Percentiles rank a stretch among this genome's conserved stretches.
These are phyloP conservation scores for Aureobasidium leucospermi DNA, from an alignment of 2,329 filamentous ascomycete species.

Conservation along the genomic window DNA sequence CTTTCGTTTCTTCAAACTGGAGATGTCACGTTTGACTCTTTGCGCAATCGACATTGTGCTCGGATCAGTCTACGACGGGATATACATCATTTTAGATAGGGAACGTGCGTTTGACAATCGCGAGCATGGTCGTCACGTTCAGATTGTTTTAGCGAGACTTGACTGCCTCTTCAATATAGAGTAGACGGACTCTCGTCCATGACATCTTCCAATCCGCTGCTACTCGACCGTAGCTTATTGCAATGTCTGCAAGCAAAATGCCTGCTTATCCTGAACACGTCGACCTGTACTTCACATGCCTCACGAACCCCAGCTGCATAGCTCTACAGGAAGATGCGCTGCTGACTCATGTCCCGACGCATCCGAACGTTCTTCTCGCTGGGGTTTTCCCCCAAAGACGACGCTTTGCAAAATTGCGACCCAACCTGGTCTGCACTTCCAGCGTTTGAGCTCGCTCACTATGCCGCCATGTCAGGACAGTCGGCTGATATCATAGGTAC, in stretches of 20 bases:
- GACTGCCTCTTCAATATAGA: not conserved
- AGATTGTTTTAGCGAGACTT: not conserved
- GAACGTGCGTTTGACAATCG: conserved; percentile 1
- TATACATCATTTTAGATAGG: conserved; percentile 8
- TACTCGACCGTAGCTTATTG: not conserved
- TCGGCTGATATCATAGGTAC: not conserved
- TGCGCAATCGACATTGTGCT: conserved; percentile 3
- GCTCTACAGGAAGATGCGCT: not conserved
- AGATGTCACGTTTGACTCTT: conserved; percentile 10
- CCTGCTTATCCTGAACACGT: not conserved
- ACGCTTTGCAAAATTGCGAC: not conserved
- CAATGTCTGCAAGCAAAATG: not conserved
- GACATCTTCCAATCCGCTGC: not conserved
- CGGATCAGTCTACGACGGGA: not conserved
- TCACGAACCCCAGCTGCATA: not conserved
- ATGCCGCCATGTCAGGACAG: not conserved
- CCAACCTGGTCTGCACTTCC: not conserved
- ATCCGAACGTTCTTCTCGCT: not conserved
- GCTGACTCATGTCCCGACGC: not conserved
- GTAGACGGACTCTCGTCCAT: not conserved
- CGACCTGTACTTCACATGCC: not conserved
- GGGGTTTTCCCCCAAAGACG: not conserved
- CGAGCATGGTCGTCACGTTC: conserved; percentile 1
- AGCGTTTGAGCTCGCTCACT: not conserved
- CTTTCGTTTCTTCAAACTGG: conserved; percentile 11